Evolutionary conservation across 352 stramenopile genomes (phyloP).

Genomic region (Pythium dissotocum): DNA sequence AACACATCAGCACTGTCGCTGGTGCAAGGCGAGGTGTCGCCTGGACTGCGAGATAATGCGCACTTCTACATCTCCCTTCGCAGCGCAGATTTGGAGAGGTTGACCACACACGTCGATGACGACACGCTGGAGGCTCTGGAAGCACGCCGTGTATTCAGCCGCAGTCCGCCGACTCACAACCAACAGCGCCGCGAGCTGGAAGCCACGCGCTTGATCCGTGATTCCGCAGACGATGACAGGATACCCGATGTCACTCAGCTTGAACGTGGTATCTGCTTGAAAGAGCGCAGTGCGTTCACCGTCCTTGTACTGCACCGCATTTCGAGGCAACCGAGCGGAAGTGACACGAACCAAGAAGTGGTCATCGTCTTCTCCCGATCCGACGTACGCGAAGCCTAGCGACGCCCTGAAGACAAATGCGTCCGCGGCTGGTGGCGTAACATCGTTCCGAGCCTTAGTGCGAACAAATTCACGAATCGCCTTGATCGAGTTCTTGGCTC

Average conservation of each 20-base stretch:
- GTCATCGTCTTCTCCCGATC: not conserved
- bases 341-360: not conserved
- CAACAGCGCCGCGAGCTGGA: not conserved
- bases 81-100: not conserved
- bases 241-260: constrained; percentile 10
- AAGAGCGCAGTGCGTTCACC: not conserved
- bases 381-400: not conserved
- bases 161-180: not conserved
- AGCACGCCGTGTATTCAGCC: not conserved
- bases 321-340: not conserved
- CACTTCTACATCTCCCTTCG: not conserved
- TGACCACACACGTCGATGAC: not conserved
- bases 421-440: too few relatives aligned
- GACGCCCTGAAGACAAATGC: too few relatives aligned
- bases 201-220: not conserved
- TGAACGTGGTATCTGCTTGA: constrained; percentile 1
- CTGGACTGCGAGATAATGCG: not conserved
- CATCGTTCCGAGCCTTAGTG: too few relatives aligned
- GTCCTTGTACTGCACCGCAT: not conserved
- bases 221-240: constrained; percentile 7
- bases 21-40: not conserved
- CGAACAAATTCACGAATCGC: not conserved
- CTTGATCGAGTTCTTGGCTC: not conserved
- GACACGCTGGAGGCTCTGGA: not conserved
- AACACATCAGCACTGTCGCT: not conserved